Evolutionary conservation across 257 asterid genomes (phyloP), one percentile per base, ranked within the genome.

Genomic region (Sherardia arvensis): DNA sequence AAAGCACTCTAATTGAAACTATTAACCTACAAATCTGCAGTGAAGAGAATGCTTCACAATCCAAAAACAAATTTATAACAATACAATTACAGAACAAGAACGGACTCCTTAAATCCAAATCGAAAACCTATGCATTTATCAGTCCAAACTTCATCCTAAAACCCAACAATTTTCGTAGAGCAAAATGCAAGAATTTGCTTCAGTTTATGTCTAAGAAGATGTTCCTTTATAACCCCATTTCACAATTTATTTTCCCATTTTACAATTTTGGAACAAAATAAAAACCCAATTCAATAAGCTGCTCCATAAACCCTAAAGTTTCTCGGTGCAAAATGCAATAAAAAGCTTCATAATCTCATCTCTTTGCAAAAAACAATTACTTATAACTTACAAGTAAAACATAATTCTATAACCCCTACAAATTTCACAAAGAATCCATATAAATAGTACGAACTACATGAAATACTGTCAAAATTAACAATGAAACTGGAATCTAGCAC

Each of bases 1-100:
- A n/a, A 63, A 32, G 8, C 25, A 68, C 7, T 25, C 54, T 5
- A 48, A 33, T 0, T 48, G 11, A 49, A 18, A 43, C 51, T 14
- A 40, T 14, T 27, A 26, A 54, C 69, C 69, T 63, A 58, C 49
- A 53, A 38, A 34, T 4, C 8, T 32, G 48, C 69, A 51, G 51
- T 18, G 48, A 25, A 49, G 26, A 49, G n/a, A 49, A 49, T 18
- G 26, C 25, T 49, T 49, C 25, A 17, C 17, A 43, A 43, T 21
- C 56, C 56, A 49, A n/a, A n/a, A n/a, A 18, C 56, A 49, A 20
- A 21, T 43, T 43, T 43, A 4, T 15, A 43, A 43, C n/a, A 43
- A 4, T 14, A 3, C 4, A 0, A 43, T 3, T 15, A 15, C 47
- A 38, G 18, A 38, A 38, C 11, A 38, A 9, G 47, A 38, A 3